Evolutionary conservation across 495 filamentous ascomycete species (phyloP), one percentile per base, ranked within the genome.

Genomic region (Clavariopsis aquatica): DNA sequence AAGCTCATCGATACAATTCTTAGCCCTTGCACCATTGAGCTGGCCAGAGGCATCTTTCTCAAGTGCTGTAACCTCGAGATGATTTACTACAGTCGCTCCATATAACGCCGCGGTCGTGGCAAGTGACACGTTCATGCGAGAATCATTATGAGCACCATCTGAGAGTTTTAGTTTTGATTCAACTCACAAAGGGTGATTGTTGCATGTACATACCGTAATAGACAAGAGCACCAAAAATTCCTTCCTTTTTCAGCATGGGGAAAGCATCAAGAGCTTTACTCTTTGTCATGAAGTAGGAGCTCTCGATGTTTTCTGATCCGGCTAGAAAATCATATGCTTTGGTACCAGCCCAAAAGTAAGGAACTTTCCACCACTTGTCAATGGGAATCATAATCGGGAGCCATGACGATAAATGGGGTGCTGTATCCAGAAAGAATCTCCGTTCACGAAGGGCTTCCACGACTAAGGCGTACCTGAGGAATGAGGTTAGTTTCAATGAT

Each of bases 121-220:
- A 49, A 98, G 79, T 8, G 93, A 95, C 43, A 97, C 91, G 69
- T 98, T 98, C 94, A 98, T 98, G 53, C 94, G 85, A 24, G 94
- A 97, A 76, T 98, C 94, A 72, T 98, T 98, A 79, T 98, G 94
- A 1, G 92, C 92, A 67, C 94, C 94, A 78, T 98, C 93, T 72
- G 17, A 13, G 80, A 47, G 17, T 19, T 57, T 74, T 69, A 76
- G 66, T 52, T 31, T 60, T 49, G 46, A 34, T 24, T 49, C 4
- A n/a, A 55, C 13, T 20, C 26, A 6, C 31, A 17, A 8, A 9
- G 38, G 3, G 38, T 43, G 38, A 43, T n/a, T 15, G 15, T n/a
- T n/a, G n/a, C n/a, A 45, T 19, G 52, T 15, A 53, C 80, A 57
- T 78, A 87, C 86, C 87, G 75, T 98, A 98, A 80, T 98, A 98